Percentiles rank a stretch among this genome's conserved stretches.
phyloP scores from a whole-genome alignment of 2,329 filamentous ascomycete species.

The Fusarium goolgardi region DNA sequence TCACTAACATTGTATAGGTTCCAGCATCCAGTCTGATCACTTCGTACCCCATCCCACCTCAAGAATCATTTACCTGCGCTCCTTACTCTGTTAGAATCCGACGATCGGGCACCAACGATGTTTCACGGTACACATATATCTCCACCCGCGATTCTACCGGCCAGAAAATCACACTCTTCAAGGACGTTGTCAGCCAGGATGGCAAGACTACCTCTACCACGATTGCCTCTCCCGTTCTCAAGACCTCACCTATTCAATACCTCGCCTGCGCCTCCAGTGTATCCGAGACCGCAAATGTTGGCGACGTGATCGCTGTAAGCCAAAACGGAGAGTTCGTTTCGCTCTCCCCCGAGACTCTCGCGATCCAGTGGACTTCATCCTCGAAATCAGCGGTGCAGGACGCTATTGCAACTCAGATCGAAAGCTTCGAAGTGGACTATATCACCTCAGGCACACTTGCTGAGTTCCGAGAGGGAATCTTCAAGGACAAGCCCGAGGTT shows the following conservation, averaged over 20 bases:
- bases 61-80: conserved; percentile 71
- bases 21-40: conserved; percentile 71
- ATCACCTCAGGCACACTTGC: conserved; percentile 59
- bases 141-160: conserved; percentile 63
- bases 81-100: conserved; percentile 69
- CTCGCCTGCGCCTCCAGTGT: conserved; percentile 50
- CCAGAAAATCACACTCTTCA: conserved; percentile 68
- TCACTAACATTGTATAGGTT: conserved; percentile 57
- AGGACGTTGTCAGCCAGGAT: conserved; percentile 64
- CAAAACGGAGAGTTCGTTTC: conserved; percentile 70
- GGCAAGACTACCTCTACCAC: conserved; percentile 65
- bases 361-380: conserved; percentile 52
- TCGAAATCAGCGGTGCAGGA: conserved; percentile 53
- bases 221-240: conserved; percentile 56
- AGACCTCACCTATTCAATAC: conserved; percentile 52
- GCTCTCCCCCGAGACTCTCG: conserved; percentile 65
- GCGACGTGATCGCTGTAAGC: conserved; percentile 66
- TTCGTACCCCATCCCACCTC: conserved; percentile 74
- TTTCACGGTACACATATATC: conserved; percentile 70
- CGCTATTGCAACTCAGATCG: conserved; percentile 48
- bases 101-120: conserved; percentile 58
- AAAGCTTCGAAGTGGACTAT: conserved; percentile 61
- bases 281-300: conserved; percentile 44
- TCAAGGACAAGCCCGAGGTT: conserved; percentile 65
- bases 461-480: conserved; percentile 66